phyloP scores from a whole-genome alignment of 176 grass and related monocot species.

The Cymbopogon citratus region DNA sequence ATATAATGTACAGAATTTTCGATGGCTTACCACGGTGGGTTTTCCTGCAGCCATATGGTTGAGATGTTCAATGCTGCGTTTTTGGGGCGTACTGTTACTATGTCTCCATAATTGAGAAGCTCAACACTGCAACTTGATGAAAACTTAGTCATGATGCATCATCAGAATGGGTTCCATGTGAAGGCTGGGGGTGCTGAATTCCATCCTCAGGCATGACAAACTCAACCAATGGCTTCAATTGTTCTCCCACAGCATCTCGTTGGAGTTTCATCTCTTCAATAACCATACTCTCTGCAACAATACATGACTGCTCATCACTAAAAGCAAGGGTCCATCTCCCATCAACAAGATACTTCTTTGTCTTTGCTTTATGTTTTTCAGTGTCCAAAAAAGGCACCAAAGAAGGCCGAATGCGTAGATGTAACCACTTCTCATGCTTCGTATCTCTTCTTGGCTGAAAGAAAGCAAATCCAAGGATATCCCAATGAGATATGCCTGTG shows the following conservation, averaged over 20 bases:
- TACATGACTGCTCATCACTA: conserved; percentile 65
- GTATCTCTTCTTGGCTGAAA: conserved; percentile 87
- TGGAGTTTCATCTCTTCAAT: conserved; percentile 62
- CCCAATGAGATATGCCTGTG: conserved; percentile 6
- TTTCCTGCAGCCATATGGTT: not conserved
- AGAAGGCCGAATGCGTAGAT: conserved; percentile 83
- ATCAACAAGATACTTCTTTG: conserved; percentile 81
- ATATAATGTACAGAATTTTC: conserved; percentile 41
- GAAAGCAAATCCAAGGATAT: conserved; percentile 20
- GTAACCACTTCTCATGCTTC: conserved; percentile 80
- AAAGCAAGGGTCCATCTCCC: conserved; percentile 98
- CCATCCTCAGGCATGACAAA: conserved; percentile 47
- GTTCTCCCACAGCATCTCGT: conserved; percentile 41
- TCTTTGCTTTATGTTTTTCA: conserved; percentile 46
- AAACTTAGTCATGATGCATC: conserved; percentile 28
- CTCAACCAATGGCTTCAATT: conserved; percentile 59
- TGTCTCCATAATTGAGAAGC: not conserved
- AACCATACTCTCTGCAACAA: conserved; percentile 67
- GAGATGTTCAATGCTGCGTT: conserved; percentile 22
- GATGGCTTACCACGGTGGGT: conserved; percentile 1
- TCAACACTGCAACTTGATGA: conserved; percentile 18
- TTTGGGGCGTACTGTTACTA: conserved; percentile 1
- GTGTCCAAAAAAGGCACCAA: conserved; percentile 80
- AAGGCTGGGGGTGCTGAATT: conserved; percentile 21
- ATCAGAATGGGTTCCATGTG: conserved; percentile 20